Conservation (phyloP, 768 basidiomycete genomes). For the Hericium coralloides region DNA sequence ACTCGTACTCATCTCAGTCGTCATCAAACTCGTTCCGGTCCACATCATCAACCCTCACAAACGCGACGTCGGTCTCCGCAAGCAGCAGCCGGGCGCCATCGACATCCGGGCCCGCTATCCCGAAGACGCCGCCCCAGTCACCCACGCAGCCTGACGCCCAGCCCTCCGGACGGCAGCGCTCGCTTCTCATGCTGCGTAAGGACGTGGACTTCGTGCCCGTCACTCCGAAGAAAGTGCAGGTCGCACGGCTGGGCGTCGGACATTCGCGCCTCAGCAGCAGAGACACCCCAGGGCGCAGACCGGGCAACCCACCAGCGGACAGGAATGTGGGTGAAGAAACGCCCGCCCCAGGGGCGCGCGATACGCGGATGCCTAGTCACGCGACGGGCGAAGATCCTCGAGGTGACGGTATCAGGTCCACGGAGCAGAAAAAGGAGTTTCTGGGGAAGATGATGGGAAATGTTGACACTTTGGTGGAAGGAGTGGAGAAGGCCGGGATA, state of each 20-base stretch:
- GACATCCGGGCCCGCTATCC: constrained; percentile 5
- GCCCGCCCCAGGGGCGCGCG: background rate
- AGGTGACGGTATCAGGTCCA: constrained; percentile 33
- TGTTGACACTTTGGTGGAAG: constrained; percentile 84
- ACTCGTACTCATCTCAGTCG: constrained; percentile 9
- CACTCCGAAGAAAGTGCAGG: constrained; percentile 54
- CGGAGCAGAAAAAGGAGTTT: constrained; percentile 76
- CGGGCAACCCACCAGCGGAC: constrained; percentile 6
- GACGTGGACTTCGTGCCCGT: constrained; percentile 69
- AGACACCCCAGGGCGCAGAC: constrained; percentile 8
- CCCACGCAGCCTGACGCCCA: constrained; percentile 12
- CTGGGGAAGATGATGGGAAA: constrained; percentile 81
- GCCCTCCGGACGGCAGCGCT: constrained; percentile 28
- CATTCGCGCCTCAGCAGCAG: constrained; percentile 11
- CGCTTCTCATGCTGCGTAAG: constrained; percentile 56
- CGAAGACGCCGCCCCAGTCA: constrained; percentile 5
- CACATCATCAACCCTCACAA: constrained; percentile 10
- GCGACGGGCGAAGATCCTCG: constrained; percentile 12
- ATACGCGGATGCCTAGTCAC: constrained; percentile 5
- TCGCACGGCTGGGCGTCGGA: constrained; percentile 23
- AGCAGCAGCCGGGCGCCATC: constrained; percentile 15
- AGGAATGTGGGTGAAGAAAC: background rate
- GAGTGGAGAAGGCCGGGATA: constrained; percentile 77
- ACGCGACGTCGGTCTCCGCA: constrained; percentile 25
- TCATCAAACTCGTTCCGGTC: constrained; percentile 16